Evolutionary conservation across 2,329 filamentous ascomycete genomes (phyloP), one percentile per base, ranked within the genome.

Genomic region (Davidsoniella eucalypti): DNA sequence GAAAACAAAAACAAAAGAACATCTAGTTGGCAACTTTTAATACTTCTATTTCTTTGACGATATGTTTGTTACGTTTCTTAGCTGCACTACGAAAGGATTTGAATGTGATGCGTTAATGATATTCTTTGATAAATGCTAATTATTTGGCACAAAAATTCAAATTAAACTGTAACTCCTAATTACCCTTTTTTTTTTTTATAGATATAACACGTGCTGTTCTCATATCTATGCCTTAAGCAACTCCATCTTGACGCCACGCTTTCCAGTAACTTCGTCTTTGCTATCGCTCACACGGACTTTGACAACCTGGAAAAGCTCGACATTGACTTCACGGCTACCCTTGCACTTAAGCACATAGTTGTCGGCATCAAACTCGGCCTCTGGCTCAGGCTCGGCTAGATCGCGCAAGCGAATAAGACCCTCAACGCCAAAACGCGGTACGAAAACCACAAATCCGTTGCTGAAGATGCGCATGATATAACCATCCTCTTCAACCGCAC

Each of bases 401-500:
- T 96, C 92, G 52, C 87, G 73, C 57, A 96, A 68, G 9, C 90
- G 75, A 56, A 98, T 92, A 54, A 95, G 68, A 39, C 87, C 84
- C 69, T 98, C 92, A 59, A 98, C 93, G 39, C 92, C 92, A 64
- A 98, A 98, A 14, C 87, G 73, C 5, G 92, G 92, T 46, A 98
- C 90, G 54, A 96, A 88, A 9, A 96, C 88, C 16, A 96, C 92
- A 58, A 95, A 90, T 5, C 92, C 92, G 66, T 98, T 98, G 62
- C 84, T 87, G 66, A 98, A 98, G 49, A 98, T 83, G 61, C 86
- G 85, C 84, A 98, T 94, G 43, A 98, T 80, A 63, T 94, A 96
- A 2, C 86, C 92, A 52, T 95, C 88, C 64, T 95, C 88, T 58
- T 88, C 82, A 7, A 42, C 49, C 17, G 52, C 25, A 16, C 48